Percentiles rank a stretch among this genome's conserved stretches.
Conservation (phyloP, 1,284 basidiomycete species). For the Irpex rosettiformis region DNA sequence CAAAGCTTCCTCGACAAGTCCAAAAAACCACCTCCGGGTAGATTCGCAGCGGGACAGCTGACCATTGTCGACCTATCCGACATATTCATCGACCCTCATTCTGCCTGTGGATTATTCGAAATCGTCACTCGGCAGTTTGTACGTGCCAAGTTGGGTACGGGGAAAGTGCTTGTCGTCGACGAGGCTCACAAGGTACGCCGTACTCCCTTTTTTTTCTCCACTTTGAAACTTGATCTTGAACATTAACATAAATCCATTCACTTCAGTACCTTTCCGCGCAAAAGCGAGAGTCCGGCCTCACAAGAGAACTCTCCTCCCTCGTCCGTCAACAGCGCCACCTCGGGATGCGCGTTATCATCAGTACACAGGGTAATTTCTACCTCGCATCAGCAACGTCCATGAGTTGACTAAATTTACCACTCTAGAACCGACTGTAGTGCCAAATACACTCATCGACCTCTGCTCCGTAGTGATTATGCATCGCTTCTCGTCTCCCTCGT, state of each 20-base stretch:
- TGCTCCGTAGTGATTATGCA: constrained; percentile 64
- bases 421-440: constrained; percentile 69
- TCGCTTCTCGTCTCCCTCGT: constrained; percentile 69
- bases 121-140: constrained; percentile 64
- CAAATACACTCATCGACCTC: constrained; percentile 63
- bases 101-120: constrained; percentile 69
- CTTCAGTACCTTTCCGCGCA: constrained; percentile 55
- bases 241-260: not conserved
- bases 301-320: constrained; percentile 52
- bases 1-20: constrained; percentile 43
- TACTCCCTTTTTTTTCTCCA: not conserved
- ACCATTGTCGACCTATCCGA: constrained; percentile 69
- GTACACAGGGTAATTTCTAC: constrained; percentile 55
- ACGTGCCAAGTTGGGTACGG: constrained; percentile 55
- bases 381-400: not conserved
- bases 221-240: not conserved
- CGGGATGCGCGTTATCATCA: constrained; percentile 69
- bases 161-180: constrained; percentile 70
- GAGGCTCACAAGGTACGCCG: constrained; percentile 67
- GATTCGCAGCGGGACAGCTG: constrained; percentile 50
- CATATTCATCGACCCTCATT: constrained; percentile 63
- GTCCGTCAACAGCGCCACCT: constrained; percentile 70
- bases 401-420: not conserved
- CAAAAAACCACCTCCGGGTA: constrained; percentile 20
- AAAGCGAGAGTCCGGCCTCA: constrained; percentile 45